Evolutionary conservation across 2,329 filamentous ascomycete species (phyloP).

Genomic region (Cladosporium halotolerans): DNA sequence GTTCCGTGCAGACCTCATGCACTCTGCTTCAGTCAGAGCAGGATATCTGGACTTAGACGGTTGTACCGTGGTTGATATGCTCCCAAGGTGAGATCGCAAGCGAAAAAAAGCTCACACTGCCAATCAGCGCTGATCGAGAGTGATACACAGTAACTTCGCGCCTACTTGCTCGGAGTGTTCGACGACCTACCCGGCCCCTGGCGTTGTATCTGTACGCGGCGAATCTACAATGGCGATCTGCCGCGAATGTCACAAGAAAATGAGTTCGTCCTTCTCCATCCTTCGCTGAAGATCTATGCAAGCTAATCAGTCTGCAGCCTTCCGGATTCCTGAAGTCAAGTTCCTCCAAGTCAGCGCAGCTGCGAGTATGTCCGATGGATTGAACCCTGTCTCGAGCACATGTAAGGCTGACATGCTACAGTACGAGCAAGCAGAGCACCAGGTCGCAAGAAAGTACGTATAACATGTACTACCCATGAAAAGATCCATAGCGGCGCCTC

Average conservation of each 20-base stretch:
- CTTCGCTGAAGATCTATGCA: background rate
- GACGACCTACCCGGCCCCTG: slow-evolving; percentile 54
- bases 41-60: slow-evolving; percentile 73
- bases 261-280: slow-evolving; percentile 46
- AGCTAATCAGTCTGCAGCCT: slow-evolving; percentile 37
- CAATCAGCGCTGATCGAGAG: background rate
- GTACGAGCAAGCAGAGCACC: slow-evolving; percentile 11
- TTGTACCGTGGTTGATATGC: slow-evolving; percentile 68
- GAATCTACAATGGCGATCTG: slow-evolving; percentile 70
- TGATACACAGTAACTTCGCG: slow-evolving; percentile 58
- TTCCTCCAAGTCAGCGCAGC: slow-evolving; percentile 62
- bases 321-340: slow-evolving; percentile 70
- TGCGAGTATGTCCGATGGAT: slow-evolving; percentile 30
- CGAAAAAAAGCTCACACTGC: background rate
- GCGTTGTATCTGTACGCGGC: slow-evolving; percentile 66
- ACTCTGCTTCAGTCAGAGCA: slow-evolving; percentile 65
- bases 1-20: slow-evolving; percentile 60
- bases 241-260: slow-evolving; percentile 70
- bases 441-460: slow-evolving; percentile 15
- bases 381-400: background rate
- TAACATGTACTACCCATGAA: background rate
- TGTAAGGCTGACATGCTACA: background rate
- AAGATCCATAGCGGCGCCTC: slow-evolving; percentile 13
- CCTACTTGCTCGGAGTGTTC: slow-evolving; percentile 75
- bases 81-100: slow-evolving; percentile 51